Percentiles rank a stretch among this genome's conserved stretches.
Conservation (phyloP, 768 basidiomycete species). For the Hericium alpestre region DNA sequence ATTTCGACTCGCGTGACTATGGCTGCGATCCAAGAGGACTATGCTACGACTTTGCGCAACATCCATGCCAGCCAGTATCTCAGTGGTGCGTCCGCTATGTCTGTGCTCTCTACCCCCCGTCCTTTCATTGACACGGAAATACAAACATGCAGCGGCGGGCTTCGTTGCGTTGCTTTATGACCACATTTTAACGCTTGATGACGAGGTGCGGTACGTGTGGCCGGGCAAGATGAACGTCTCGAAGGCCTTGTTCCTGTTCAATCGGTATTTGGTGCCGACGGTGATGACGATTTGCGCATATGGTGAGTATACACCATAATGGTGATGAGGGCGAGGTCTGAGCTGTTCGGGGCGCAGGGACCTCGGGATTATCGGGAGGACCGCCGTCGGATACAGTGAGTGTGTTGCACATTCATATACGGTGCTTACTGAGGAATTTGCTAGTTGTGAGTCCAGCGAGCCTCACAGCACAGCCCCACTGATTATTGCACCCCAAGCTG, state of each 20-base stretch:
- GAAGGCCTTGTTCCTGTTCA: constrained; percentile 29
- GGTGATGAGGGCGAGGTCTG: not conserved
- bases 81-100: not conserved
- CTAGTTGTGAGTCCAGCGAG: not conserved
- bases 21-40: not conserved
- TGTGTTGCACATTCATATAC: not conserved
- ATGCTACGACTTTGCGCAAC: not conserved
- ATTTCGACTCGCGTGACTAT: not conserved
- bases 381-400: not conserved
- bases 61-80: not conserved
- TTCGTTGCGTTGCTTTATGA: constrained; percentile 29
- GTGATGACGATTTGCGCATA: constrained; percentile 2
- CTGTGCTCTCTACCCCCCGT: not conserved
- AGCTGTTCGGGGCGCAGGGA: not conserved
- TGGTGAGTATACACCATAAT: not conserved
- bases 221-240: constrained; percentile 23
- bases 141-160: constrained; percentile 19
- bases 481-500: not conserved
- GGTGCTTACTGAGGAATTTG: not conserved
- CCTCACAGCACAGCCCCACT: not conserved
- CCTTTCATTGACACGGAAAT: not conserved
- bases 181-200: constrained; percentile 28
- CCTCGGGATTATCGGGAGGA: not conserved
- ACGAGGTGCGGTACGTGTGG: constrained; percentile 33
- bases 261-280: constrained; percentile 27